Conservation (phyloP, 805 yeast genomes). For the Cyberlindnera veronae region DNA sequence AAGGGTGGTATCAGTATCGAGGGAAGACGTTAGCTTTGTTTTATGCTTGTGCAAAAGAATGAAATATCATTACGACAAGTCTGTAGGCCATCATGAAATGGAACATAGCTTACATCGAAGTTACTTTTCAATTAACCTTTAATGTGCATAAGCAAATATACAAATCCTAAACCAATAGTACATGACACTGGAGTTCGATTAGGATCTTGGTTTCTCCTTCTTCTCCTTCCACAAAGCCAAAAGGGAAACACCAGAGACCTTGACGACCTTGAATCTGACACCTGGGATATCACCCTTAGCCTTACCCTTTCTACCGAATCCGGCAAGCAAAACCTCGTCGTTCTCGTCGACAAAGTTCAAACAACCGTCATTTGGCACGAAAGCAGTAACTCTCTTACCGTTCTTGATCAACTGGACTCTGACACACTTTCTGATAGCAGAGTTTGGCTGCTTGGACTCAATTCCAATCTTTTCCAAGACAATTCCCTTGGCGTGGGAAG, state of each 20-base stretch:
- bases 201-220: constrained; percentile 99
- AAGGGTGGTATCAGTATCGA: constrained; percentile 79
- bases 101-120: background rate
- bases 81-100: no score
- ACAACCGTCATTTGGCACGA: constrained; percentile 99
- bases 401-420: constrained; percentile 99
- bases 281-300: constrained; percentile 99
- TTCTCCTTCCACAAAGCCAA: constrained; percentile 99
- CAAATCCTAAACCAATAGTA: constrained; percentile 18
- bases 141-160: constrained; percentile 30
- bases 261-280: constrained; percentile 99
- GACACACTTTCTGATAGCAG: constrained; percentile 99
- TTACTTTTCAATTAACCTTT: constrained; percentile 16
- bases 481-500: constrained; percentile 99
- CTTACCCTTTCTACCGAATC: constrained; percentile 99
- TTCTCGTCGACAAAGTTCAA: constrained; percentile 99
- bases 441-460: constrained; percentile 99
- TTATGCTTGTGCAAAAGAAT: background rate
- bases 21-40: constrained; percentile 25
- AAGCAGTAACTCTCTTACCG: constrained; percentile 99
- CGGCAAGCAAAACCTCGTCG: constrained; percentile 99
- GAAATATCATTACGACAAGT: no score
- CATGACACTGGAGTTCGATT: constrained; percentile 33
- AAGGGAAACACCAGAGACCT: constrained; percentile 99
- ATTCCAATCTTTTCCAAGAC: constrained; percentile 99